These are phyloP conservation scores for Leccinum griseonigrum DNA, from an alignment of 1,284 basidiomycete species.

Conservation along the genomic window DNA sequence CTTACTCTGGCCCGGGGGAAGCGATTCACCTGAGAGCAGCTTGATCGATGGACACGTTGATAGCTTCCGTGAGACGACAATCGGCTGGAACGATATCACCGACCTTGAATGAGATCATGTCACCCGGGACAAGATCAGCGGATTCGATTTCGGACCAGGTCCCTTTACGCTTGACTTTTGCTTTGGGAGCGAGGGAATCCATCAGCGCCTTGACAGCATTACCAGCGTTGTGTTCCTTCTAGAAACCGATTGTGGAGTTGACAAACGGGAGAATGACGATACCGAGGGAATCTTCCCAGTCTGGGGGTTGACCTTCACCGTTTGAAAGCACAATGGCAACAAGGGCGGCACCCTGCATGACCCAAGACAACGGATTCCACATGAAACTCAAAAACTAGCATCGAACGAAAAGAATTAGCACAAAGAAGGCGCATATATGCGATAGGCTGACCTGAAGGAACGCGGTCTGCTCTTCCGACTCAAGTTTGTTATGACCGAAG, in stretches of 20 bases:
- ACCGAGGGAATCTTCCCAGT: constrained; percentile 98
- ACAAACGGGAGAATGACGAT: constrained; percentile 89
- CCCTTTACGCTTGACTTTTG: constrained; percentile 84
- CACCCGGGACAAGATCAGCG: constrained; percentile 85
- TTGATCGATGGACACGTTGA: constrained; percentile 97
- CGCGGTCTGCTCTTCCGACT: constrained; percentile 85
- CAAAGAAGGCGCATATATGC: background rate
- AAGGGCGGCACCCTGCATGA: constrained; percentile 97
- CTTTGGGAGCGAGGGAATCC: constrained; percentile 98
- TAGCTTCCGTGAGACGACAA: constrained; percentile 90
- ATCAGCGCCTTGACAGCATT: constrained; percentile 99
- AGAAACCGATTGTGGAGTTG: constrained; percentile 98
- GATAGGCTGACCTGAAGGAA: constrained; percentile 64
- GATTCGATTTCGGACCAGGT: constrained; percentile 89
- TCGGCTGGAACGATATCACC: constrained; percentile 96
- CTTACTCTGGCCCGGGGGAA: constrained; percentile 89
- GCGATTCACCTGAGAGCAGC: constrained; percentile 95
- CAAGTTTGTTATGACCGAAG: constrained; percentile 96
- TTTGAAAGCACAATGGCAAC: constrained; percentile 97
- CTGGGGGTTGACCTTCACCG: constrained; percentile 82
- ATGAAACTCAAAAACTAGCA: constrained; percentile 91
- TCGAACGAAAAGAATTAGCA: constrained; percentile 12
- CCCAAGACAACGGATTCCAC: constrained; percentile 99
- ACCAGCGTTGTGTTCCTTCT: constrained; percentile 95
- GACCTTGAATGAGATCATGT: constrained; percentile 96